Evolutionary conservation across 306 rosid species (phyloP).

Genomic region (Crotalaria pallida): DNA sequence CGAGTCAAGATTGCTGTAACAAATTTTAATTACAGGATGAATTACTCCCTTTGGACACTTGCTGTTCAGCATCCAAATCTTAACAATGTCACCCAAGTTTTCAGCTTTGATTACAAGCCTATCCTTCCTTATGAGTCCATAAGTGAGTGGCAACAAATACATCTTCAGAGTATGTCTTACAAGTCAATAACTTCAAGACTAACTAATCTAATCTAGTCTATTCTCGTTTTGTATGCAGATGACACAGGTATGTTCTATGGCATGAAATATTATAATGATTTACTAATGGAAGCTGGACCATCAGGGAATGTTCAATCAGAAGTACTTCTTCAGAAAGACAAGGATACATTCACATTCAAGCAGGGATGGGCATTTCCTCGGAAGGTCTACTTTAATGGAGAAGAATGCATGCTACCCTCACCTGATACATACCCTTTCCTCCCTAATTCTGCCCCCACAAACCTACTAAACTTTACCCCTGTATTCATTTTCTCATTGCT

Average conservation of each 20-base stretch:
- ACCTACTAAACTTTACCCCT: conserved; percentile 25
- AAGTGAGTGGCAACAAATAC: conserved; percentile 45
- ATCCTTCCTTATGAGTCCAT: conserved; percentile 62
- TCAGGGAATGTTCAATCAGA: conserved; percentile 83
- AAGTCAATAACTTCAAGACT: not conserved
- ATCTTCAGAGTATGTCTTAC: not conserved
- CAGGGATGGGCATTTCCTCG: conserved; percentile 96
- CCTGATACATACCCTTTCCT: conserved; percentile 77
- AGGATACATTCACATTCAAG: conserved; percentile 68
- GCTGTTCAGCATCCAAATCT: conserved; percentile 92
- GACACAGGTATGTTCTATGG: conserved; percentile 95
- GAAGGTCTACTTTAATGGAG: conserved; percentile 90
- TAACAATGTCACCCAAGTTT: conserved; percentile 81
- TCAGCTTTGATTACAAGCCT: conserved; percentile 90
- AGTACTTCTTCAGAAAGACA: conserved; percentile 68
- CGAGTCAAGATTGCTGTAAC: conserved; percentile 74
- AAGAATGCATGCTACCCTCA: conserved; percentile 88
- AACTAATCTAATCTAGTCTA: not conserved
- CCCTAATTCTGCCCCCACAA: conserved; percentile 53
- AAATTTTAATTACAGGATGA: conserved; percentile 73
- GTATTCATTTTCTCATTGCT: conserved; percentile 34
- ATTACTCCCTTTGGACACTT: conserved; percentile 80
- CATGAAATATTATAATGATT: conserved; percentile 68
- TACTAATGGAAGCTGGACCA: conserved; percentile 87
- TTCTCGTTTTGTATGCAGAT: conserved; percentile 44